Evolutionary conservation across 2,329 filamentous ascomycete species (phyloP), one percentile per base, ranked within the genome.

Genomic region (Aspergillus fructus): DNA sequence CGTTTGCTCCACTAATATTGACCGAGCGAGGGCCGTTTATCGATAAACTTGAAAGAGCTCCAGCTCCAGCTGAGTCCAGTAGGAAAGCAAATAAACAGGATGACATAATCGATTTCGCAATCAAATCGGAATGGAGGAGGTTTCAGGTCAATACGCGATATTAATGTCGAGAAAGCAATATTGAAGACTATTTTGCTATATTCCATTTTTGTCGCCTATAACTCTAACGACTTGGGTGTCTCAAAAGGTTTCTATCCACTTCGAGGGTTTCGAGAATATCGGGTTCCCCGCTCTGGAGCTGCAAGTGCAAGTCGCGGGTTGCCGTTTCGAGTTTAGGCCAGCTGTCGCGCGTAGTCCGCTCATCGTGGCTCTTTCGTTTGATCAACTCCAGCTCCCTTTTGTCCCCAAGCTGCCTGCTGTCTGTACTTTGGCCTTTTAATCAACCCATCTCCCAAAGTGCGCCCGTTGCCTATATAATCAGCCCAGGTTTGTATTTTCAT

Each of bases 241-340:
- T 30, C 9, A 3, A 30, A 40, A 40, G 15, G 13, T 40, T 15
- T 42, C 40, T 21, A 37, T 23, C 27, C 12, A 34, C 30, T n/a
- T 30, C 9, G 24, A 37, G 34, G 24, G 12, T 27, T 34, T 45
- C 47, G 30, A 43, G 24, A 21, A 46, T 47, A 46, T 45, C 46
- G 50, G 52, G 39, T 49, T 62, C 62, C 62, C 62, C 62, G 58
- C 62, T 59, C 59, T 55, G 52, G 40, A 63, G 65, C 64, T 39
- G 46, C 51, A 48, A 37, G 49, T 54, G 50, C 27, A 13, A 55
- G 51, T 49, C 49, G 43, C 49, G 55, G 48, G 5, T 41, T 48
- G 41, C 60, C 60, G 46, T 51, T 61, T 62, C 42, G 47, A 52
- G 56, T 71, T 54, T 66, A 70, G 70, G 68, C 67, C 70, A 69